Evolutionary conservation across 495 filamentous ascomycete genomes (phyloP), one percentile per base, ranked within the genome.

Genomic region (Acidiella bohemica): DNA sequence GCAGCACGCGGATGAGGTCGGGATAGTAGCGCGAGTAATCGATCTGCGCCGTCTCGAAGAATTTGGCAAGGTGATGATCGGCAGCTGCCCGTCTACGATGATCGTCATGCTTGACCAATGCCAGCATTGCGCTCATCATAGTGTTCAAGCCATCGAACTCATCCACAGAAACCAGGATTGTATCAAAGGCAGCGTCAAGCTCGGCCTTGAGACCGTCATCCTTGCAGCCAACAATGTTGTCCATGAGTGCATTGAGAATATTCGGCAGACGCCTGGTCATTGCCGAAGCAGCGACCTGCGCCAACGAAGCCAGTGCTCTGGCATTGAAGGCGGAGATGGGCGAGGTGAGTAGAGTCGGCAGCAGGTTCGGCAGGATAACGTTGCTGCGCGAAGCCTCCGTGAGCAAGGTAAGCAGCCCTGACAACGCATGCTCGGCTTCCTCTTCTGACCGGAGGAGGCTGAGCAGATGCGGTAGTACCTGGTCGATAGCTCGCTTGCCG

Each of bases 321-420:
- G 90, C 90, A 50, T 96, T 96, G 73, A 97, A 97, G 4, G 78
- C 70, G 4, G 83, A 78, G 44, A 97, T 92, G n/a, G 90, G 90
- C 24, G 85, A 73, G 10, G 79, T 71, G 39, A 93, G 78, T 17
- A 97, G 68, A 0, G 85, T 95, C 0, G 90, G 90, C 36, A 97
- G 83, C 23, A 97, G 80, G 61, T 88, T 93, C 23, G 90, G 90
- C 29, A 97, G 69, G 49, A 97, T 97, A 49, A 94, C 85, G 56
- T 94, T 96, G 16, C 87, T 88, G 39, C 90, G 73, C 2, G 84
- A 90, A 12, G 86, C 76, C 59, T 97, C 92, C 0, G 85, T 95
- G 26, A 97, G 75, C 21, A 97, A 67, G 0, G 90, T 97, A 39
- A 97, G 67, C 18, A 97, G 71, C 21, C 90, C 92, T 16, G 86